These are phyloP conservation scores for Xylaria sp. DNA, from an alignment of 2,329 filamentous ascomycete genomes.

Conservation along the genomic window DNA sequence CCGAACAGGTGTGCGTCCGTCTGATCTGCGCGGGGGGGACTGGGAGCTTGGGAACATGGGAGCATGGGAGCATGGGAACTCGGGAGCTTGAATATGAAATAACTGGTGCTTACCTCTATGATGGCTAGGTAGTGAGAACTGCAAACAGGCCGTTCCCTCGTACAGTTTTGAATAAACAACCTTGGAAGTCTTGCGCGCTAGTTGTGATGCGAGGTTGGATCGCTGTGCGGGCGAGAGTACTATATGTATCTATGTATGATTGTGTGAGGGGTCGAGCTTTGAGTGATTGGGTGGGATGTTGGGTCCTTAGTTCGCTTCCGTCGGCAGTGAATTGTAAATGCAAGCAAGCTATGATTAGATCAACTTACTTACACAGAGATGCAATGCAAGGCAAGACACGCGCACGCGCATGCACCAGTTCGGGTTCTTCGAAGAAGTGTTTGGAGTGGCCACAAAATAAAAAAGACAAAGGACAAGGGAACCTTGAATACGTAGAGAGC, in stretches of 20 bases:
- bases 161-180: neutral
- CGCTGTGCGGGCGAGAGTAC: constrained; percentile 9
- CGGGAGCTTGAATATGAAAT: constrained; percentile 20
- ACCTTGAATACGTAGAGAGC: neutral
- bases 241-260: neutral
- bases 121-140: neutral
- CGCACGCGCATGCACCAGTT: neutral
- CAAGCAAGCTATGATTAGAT: neutral
- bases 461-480: constrained; percentile 7
- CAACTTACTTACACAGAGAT: too few relatives aligned
- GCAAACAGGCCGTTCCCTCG: neutral
- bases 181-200: neutral
- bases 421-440: neutral
- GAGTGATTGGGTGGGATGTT: constrained; percentile 24
- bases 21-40: constrained; percentile 44
- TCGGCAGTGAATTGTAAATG: constrained; percentile 4
- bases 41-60: neutral
- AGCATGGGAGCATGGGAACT: neutral
- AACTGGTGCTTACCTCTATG: constrained; percentile 33
- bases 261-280: constrained; percentile 25
- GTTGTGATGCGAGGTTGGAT: constrained; percentile 21
- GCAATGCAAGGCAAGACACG: constrained; percentile 3
- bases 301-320: constrained; percentile 10
- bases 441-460: neutral
- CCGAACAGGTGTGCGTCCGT: constrained; percentile 27